phyloP scores from a whole-genome alignment of 257 asterid genomes.

The Fraxinus americana region DNA sequence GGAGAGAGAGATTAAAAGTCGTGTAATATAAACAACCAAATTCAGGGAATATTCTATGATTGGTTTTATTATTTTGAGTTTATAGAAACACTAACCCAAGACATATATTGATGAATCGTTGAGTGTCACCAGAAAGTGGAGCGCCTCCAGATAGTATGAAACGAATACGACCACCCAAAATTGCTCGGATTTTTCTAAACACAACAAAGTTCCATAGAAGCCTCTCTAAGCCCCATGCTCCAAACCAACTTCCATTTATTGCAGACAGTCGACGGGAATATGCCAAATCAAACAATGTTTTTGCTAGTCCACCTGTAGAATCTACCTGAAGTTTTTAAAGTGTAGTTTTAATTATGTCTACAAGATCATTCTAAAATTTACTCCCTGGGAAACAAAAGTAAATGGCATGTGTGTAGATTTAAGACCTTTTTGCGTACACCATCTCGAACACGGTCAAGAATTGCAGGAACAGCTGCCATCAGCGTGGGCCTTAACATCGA shows the following conservation, averaged over 20 bases:
- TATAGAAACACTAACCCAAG: slow-evolving; percentile 70
- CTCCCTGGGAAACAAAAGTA: slow-evolving; percentile 7
- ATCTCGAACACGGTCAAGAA: slow-evolving; percentile 96
- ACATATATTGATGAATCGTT: slow-evolving; percentile 94
- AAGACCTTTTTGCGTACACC: slow-evolving; percentile 94
- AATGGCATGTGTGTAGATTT: slow-evolving; percentile 10
- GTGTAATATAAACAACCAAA: background rate
- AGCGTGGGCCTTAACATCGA: slow-evolving; percentile 74
- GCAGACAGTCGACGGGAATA: slow-evolving; percentile 82
- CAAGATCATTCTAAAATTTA: background rate
- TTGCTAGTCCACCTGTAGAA: slow-evolving; percentile 81
- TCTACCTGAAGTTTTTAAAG: slow-evolving; percentile 63
- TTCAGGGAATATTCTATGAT: background rate
- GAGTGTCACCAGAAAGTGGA: slow-evolving; percentile 94
- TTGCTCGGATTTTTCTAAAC: slow-evolving; percentile 84
- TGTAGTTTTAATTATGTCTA: background rate
- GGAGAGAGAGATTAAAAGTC: background rate
- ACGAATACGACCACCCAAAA: slow-evolving; percentile 94
- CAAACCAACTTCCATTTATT: slow-evolving; percentile 94
- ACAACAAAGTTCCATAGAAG: slow-evolving; percentile 80
- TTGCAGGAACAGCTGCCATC: slow-evolving; percentile 97
- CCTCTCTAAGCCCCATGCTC: slow-evolving; percentile 98
- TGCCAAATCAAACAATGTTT: slow-evolving; percentile 84
- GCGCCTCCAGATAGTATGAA: slow-evolving; percentile 97
- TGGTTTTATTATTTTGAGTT: slow-evolving; percentile 16